These are phyloP conservation scores for Neonectria coccinea DNA, from an alignment of 2,329 filamentous ascomycete species.

Conservation along the genomic window DNA sequence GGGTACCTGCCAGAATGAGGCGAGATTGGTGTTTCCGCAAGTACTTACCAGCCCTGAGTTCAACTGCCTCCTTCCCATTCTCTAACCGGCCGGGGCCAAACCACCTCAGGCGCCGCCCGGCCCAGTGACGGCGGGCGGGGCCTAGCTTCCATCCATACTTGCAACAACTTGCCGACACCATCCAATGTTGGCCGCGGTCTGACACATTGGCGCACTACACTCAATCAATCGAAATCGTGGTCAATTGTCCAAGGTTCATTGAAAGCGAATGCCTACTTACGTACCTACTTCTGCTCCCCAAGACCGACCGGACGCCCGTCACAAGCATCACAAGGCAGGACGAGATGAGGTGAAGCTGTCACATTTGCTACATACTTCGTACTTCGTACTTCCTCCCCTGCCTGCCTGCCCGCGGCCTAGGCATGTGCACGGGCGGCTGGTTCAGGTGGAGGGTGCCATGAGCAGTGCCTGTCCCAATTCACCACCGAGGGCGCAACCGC, in stretches of 20 bases:
- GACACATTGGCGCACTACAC: slow-evolving; percentile 1
- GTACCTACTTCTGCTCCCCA: not conserved
- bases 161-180: not conserved
- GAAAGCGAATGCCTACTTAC: not conserved
- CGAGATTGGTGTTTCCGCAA: slow-evolving; percentile 20
- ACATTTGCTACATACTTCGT: not conserved
- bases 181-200: not conserved
- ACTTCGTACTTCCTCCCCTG: not conserved
- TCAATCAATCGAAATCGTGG: not conserved
- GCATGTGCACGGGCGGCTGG: slow-evolving; percentile 22
- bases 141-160: too few species aligned
- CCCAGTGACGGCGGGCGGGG: not conserved
- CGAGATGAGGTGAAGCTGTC: slow-evolving; percentile 19
- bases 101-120: not conserved
- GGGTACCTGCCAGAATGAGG: slow-evolving; percentile 25
- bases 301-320: slow-evolving; percentile 11
- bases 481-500: slow-evolving; percentile 15
- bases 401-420: slow-evolving; percentile 12
- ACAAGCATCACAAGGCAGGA: slow-evolving; percentile 12
- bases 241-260: not conserved
- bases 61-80: slow-evolving; percentile 10
- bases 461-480: slow-evolving; percentile 4
- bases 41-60: slow-evolving; percentile 20
- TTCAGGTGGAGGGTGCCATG: slow-evolving; percentile 21
- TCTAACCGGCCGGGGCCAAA: slow-evolving; percentile 1